Base-by-base conservation (phyloP, 2,329 filamentous ascomycete genomes). In the Colletotrichum viniferum region DNA sequence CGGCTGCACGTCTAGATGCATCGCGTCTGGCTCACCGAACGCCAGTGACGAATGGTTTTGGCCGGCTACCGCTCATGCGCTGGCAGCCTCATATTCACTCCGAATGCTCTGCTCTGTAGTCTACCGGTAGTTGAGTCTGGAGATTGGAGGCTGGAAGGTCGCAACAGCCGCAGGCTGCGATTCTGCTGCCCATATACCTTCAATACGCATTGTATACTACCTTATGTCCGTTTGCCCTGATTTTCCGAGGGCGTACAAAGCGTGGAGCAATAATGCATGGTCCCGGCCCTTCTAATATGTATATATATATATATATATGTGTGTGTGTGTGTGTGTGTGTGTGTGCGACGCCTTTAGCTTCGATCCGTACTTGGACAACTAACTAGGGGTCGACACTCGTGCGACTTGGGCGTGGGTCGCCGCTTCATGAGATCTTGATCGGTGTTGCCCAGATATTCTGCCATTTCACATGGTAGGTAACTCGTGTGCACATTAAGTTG, bases 401-500 rank as follows among this genome's bases (percentile, higher is more conserved):
- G 58, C 38, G 26, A 71, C 68, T 67, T 26, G 21, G 28, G 48
- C 34, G 21, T 43, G 38, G 73, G 6, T 72, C 68, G 62, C 43
- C 58, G 32, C 63, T 28, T 65, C 21, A 34, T 38, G 32, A 63
- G 16, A 38, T 5, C 30, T 30, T 34, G 26, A 28, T 58, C 55
- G 55, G 55, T 58, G 18, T 63, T 36, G 32, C 60, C 38, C 26
- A 60, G 24, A 21, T 64, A 32, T 18, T 32, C 30, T 64, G 26
- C 48, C n/a, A 67, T 21, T 32, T 9, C 30, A 32, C 16, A 16
- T 65, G 62, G 62, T 18, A 65, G 32, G 52, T 58, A 58, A 30
- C 52, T 60, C 32, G 10, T 60, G 48, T 43, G 21, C 36, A 68
- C 62, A 73, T 65, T 74, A 30, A 63, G 61, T 74, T 76, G 60